Base-by-base conservation (phyloP, 495 filamentous ascomycete species). In the Neurospora cerealis region DNA sequence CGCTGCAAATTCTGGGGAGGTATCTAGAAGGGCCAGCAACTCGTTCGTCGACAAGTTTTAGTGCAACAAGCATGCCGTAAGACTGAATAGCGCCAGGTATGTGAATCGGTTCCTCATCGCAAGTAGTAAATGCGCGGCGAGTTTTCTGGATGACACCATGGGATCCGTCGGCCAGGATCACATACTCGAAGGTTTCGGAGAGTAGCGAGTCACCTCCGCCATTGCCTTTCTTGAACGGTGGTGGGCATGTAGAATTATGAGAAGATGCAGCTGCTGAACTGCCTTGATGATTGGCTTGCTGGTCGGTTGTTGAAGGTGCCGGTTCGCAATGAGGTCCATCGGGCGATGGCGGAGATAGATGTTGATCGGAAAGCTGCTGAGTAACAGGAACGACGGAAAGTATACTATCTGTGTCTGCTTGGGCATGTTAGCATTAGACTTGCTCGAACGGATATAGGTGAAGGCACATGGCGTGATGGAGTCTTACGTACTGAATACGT, bases 21-120 rank as follows among this genome's bases (percentile, higher is more conserved):
- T 74, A 78, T 62, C 54, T 62, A 7, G 54, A 28, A 62, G 54
- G 54, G 19, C 28, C 54, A 28, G 54, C 54, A 34, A 77, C 38
- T 8, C 74, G 72, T 32, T 77, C 72, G n/a, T 72, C 48, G 2
- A 46, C 32, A 19, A 72, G 70, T 48, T 75, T 77, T 15, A 78
- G 71, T 21, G 75, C 77, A n/a, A 77, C 75, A 11, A 78, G 77
- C 71, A 78, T 77, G 34, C 77, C 77, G 41, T 74, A 73, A 4
- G 75, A 70, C 21, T 78, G 77, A 44, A 77, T 72, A 10, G 77
- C 77, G 1, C 77, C 77, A 2, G 75, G 77, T n/a, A 78, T 77
- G 34, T 77, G 75, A 34, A 78, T 78, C 7, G 73, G 73, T 62
- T 78, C 77, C 38, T 78, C 77, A 40, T 78, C 74, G 70, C 77